phyloP scores from a whole-genome alignment of 495 filamentous ascomycete genomes.

The Xylaria intraflava region DNA sequence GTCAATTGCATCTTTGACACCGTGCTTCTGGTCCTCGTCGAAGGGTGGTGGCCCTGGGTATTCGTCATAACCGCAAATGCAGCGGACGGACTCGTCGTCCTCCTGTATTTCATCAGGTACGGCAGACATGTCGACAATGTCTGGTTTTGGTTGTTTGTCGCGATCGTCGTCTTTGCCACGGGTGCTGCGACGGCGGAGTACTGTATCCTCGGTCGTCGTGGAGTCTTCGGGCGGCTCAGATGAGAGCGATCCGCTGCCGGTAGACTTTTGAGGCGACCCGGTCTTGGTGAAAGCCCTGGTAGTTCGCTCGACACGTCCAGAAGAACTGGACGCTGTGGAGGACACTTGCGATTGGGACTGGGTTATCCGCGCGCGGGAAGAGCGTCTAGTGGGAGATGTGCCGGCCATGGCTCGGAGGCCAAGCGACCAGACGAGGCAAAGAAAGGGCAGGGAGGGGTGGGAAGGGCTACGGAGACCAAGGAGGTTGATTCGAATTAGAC shows the following conservation, averaged over 20 bases:
- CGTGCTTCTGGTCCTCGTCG: conserved; percentile 52
- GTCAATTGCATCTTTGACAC: conserved; percentile 43
- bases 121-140: conserved; percentile 48
- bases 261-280: conserved; percentile 64
- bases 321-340: conserved; percentile 63
- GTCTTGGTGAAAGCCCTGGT: conserved; percentile 66
- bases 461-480: conserved; percentile 12
- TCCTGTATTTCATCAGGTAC: conserved; percentile 61
- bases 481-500: conserved; percentile 1
- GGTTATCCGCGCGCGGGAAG: conserved; percentile 78
- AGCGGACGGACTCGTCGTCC: conserved; percentile 90
- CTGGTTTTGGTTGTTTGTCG: conserved; percentile 34
- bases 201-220: conserved; percentile 37
- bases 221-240: conserved; percentile 75
- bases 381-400: conserved; percentile 69
- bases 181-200: conserved; percentile 53
- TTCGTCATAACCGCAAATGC: conserved; percentile 88
- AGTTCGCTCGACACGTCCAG: conserved; percentile 58
- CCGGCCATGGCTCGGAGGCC: conserved; percentile 44
- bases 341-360: conserved; percentile 75
- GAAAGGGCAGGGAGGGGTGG: conserved; percentile 8
- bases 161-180: conserved; percentile 46
- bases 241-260: conserved; percentile 60
- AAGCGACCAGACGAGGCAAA: conserved; percentile 22
- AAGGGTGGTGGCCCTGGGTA: conserved; percentile 82